Percentiles rank a stretch among this genome's conserved stretches.
phyloP scores from a whole-genome alignment of 768 basidiomycete species.

The Leccinum incarnatum region DNA sequence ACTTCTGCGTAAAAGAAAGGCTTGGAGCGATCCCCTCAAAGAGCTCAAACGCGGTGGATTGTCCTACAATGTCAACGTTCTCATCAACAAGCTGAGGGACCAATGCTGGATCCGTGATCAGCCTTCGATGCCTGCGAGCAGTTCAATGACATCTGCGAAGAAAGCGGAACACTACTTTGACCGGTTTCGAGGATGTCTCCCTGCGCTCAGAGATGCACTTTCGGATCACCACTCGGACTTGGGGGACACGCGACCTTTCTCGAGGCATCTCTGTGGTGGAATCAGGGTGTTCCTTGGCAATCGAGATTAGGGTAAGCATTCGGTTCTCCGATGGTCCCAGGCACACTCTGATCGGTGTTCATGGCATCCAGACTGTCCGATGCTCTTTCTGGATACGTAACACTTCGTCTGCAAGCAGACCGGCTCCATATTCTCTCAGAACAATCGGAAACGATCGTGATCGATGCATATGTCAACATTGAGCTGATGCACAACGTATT shows the following conservation, averaged over 20 bases:
- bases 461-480: conserved; percentile 15
- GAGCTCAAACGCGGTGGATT: conserved; percentile 82
- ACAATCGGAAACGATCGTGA: conserved; percentile 17
- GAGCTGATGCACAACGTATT: conserved; percentile 21
- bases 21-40: conserved; percentile 88
- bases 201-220: conserved; percentile 59
- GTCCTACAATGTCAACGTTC: conserved; percentile 61
- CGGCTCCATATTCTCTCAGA: conserved; percentile 24
- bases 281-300: conserved; percentile 66
- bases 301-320: conserved; percentile 59
- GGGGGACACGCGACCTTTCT: conserved; percentile 78
- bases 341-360: background rate
- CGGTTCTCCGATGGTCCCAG: background rate
- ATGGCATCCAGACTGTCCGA: conserved; percentile 15
- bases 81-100: conserved; percentile 49
- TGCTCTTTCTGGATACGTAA: conserved; percentile 15
- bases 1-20: conserved; percentile 80
- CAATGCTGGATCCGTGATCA: conserved; percentile 67
- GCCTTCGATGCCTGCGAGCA: conserved; percentile 34
- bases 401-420: conserved; percentile 14
- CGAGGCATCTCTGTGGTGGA: conserved; percentile 77
- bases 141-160: conserved; percentile 26
- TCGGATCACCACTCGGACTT: conserved; percentile 77
- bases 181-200: conserved; percentile 62
- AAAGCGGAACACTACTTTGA: conserved; percentile 63